Base-by-base conservation (phyloP, 495 filamentous ascomycete species). In the Penicillium silybi region DNA sequence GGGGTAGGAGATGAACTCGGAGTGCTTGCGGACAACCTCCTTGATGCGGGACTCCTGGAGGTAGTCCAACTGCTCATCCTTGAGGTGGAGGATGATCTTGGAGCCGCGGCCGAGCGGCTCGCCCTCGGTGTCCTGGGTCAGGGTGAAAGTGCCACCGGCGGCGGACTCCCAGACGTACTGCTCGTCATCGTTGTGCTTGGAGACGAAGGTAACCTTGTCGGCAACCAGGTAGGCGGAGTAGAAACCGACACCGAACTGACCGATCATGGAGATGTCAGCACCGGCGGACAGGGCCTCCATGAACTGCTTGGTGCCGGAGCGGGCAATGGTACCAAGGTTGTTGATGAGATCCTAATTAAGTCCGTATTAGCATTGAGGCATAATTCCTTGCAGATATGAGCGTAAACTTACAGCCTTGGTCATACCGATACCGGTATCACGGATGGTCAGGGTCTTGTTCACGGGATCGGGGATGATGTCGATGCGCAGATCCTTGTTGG, bases 11-110 rank as follows among this genome's bases (percentile, higher is more conserved):
- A 98, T 98, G 86, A 98, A 98, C 82, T 98, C 93, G 73, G 93
- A 97, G 87, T 98, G 93, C 88, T 98, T 98, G 90, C 97, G 97
- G 78, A 98, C 90, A 57, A 98, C 91, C 84, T 98, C 93, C 88
- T 98, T 98, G 81, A 98, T 90, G 82, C 92, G 91, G 81, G 84
- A 84, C 85, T 97, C 92, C 75, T 97, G 92, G 65, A 97, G 85
- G 83, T 96, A 98, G 75, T 97, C 93, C 53, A 76, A 82, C 80
- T 97, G 93, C 85, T 97, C 93, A 67, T 98, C 93, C 87, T 98
- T 98, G 63, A 98, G 80, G 81, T 97, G 87, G 48, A 98, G 89
- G 75, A 97, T 85, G 67, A 98, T 93, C 85, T 93, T 92, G 71
- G 91, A 92, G 71, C 93, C 93, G 70, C 93, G 95, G 65, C 89